Percentiles rank a stretch among this genome's conserved stretches.
phyloP scores from a whole-genome alignment of 1,284 basidiomycete genomes.

The Apiotrichum domesticum region DNA sequence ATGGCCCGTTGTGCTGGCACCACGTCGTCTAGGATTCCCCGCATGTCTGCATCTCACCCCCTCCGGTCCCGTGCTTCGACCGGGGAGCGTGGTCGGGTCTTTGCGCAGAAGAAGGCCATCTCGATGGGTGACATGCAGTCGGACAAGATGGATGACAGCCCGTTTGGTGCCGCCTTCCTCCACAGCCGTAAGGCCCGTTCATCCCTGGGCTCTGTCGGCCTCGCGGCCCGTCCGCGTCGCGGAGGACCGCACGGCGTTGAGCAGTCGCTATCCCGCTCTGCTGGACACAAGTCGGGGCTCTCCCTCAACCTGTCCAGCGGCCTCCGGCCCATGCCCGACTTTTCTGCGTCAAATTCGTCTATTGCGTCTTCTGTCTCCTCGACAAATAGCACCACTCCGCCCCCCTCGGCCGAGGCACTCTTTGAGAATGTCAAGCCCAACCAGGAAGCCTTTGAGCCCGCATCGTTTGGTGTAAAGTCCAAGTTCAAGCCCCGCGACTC shows the following conservation, averaged over 20 bases:
- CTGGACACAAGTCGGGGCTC: slow-evolving; percentile 45
- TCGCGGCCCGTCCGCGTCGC: slow-evolving; percentile 4
- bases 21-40: slow-evolving; percentile 19
- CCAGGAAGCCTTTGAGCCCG: slow-evolving; percentile 42
- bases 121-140: slow-evolving; percentile 37
- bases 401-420: slow-evolving; percentile 34
- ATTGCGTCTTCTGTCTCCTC: slow-evolving; percentile 36
- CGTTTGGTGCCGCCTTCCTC: slow-evolving; percentile 28
- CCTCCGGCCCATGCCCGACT: slow-evolving; percentile 29
- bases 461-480: slow-evolving; percentile 31
- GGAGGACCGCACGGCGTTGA: slow-evolving; percentile 1
- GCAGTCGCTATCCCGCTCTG: slow-evolving; percentile 39
- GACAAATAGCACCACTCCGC: slow-evolving; percentile 26
- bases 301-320: slow-evolving; percentile 29
- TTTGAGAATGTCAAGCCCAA: slow-evolving; percentile 48
- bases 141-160: slow-evolving; percentile 28
- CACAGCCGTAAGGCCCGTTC: slow-evolving; percentile 13
- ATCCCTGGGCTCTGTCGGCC: slow-evolving; percentile 9
- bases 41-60: slow-evolving; percentile 29
- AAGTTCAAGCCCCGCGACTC: slow-evolving; percentile 48
- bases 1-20: not conserved
- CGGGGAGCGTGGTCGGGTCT: slow-evolving; percentile 9
- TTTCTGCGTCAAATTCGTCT: slow-evolving; percentile 37
- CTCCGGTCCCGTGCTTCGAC: slow-evolving; percentile 22
- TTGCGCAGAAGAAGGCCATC: slow-evolving; percentile 38